These are phyloP conservation scores for Parietaria judaica DNA, from an alignment of 306 rosid genomes.

Conservation along the genomic window DNA sequence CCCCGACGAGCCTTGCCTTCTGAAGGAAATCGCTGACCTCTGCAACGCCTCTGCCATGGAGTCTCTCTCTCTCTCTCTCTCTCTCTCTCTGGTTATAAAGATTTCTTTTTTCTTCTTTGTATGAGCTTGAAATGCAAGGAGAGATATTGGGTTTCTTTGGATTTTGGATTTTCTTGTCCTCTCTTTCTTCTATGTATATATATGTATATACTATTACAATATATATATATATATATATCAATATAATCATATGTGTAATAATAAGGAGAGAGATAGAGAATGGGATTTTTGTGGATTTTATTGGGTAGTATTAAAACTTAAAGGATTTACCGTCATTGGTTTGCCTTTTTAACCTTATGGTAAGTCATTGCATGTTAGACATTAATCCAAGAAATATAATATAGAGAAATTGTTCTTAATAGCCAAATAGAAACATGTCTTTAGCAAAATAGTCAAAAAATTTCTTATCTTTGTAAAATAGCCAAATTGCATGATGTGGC, in stretches of 20 bases:
- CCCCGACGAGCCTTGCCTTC: conserved; percentile 80
- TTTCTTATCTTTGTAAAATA: too few species aligned
- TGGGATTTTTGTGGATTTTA: background rate
- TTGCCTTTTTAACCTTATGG: too few species aligned
- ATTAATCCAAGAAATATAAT: background rate
- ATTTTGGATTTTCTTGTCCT: background rate
- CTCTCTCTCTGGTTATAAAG: conserved; percentile 2
- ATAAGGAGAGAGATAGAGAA: background rate
- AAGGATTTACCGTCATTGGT: too few species aligned
- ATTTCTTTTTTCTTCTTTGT: background rate
- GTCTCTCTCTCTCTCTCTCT: conserved; percentile 11
- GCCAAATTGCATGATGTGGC: too few species aligned
- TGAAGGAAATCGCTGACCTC: conserved; percentile 59
- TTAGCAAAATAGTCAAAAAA: too few species aligned
- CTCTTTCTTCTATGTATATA: too few species aligned
- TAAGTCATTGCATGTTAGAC: too few species aligned
- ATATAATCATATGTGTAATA: conserved; percentile 3
- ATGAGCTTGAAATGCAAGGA: background rate
- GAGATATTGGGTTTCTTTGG: background rate
- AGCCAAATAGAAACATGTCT: too few species aligned
- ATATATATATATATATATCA: background rate
- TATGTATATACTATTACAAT: background rate
- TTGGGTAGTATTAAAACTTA: background rate
- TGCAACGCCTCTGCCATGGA: conserved; percentile 47
- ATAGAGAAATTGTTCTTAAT: too few species aligned